Conservation (phyloP, 2,329 filamentous ascomycete species). For the Fusarium kyushuense region DNA sequence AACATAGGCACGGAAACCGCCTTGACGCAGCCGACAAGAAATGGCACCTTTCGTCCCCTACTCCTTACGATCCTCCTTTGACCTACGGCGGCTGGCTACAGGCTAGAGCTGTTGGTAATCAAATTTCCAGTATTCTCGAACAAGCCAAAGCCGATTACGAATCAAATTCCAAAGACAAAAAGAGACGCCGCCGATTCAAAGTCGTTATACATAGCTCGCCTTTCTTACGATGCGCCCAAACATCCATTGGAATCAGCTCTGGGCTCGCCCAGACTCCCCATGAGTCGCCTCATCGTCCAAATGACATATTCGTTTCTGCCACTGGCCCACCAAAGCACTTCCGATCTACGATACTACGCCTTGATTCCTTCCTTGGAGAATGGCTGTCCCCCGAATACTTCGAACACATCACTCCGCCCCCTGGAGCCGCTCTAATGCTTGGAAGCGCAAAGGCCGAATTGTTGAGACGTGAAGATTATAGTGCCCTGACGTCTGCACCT, state of each 20-base stretch:
- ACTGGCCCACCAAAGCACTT: slow-evolving; percentile 52
- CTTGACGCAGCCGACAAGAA: slow-evolving; percentile 94
- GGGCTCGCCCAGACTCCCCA: slow-evolving; percentile 74
- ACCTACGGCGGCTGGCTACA: slow-evolving; percentile 96
- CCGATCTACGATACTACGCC: slow-evolving; percentile 74
- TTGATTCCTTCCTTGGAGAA: slow-evolving; percentile 94
- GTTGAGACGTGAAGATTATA: slow-evolving; percentile 78
- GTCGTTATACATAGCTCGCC: slow-evolving; percentile 94
- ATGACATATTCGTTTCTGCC: slow-evolving; percentile 53
- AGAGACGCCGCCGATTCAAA: slow-evolving; percentile 73
- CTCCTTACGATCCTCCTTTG: slow-evolving; percentile 94
- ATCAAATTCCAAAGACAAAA: slow-evolving; percentile 41
- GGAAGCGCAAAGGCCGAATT: slow-evolving; percentile 89
- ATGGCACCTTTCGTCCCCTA: slow-evolving; percentile 93
- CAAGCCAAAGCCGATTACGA: slow-evolving; percentile 63
- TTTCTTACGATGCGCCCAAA: slow-evolving; percentile 92
- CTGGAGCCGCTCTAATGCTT: slow-evolving; percentile 87
- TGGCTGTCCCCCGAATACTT: slow-evolving; percentile 96
- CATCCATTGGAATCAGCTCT: slow-evolving; percentile 86
- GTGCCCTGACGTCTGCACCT: slow-evolving; percentile 55
- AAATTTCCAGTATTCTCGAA: slow-evolving; percentile 80
- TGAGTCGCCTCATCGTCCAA: slow-evolving; percentile 51
- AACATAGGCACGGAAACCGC: slow-evolving; percentile 83
- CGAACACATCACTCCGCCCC: slow-evolving; percentile 89
- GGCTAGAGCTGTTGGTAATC: slow-evolving; percentile 81